phyloP scores from a whole-genome alignment of 2,329 filamentous ascomycete genomes.

The Cercospora berteroae region DNA sequence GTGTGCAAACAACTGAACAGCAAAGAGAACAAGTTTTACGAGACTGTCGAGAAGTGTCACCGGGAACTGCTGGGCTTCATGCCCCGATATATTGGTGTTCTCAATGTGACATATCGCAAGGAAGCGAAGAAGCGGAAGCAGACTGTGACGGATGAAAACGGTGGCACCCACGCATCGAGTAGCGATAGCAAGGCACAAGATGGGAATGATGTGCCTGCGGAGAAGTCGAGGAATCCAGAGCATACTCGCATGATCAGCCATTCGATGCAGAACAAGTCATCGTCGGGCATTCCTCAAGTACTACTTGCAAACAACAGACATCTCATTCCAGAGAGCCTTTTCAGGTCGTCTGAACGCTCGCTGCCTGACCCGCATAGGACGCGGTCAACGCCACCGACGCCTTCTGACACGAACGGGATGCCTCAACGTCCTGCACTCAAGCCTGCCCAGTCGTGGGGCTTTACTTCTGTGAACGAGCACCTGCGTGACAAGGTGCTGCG shows the following conservation, averaged over 20 bases:
- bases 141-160: conserved; percentile 36
- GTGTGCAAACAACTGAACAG: conserved; percentile 99
- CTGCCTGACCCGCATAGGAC: conserved; percentile 34
- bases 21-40: conserved; percentile 97
- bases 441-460: conserved; percentile 69
- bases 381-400: conserved; percentile 27
- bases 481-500: conserved; percentile 88
- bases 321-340: conserved; percentile 81
- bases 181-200: conserved; percentile 10
- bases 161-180: conserved; percentile 25
- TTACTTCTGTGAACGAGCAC: conserved; percentile 84
- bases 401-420: conserved; percentile 16
- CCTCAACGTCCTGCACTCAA: conserved; percentile 44
- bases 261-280: conserved; percentile 62
- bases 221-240: conserved; percentile 24
- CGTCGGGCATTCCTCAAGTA: conserved; percentile 72
- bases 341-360: conserved; percentile 54
- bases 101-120: conserved; percentile 94
- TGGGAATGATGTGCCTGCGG: conserved; percentile 29
- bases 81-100: conserved; percentile 92
- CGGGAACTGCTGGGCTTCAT: conserved; percentile 87
- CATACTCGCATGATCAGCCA: conserved; percentile 62
- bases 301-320: conserved; percentile 93
- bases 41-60: conserved; percentile 88
- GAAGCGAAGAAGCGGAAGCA: conserved; percentile 57